phyloP scores from a whole-genome alignment of 2,329 filamentous ascomycete species.

The Pseudocercospora crystallina region DNA sequence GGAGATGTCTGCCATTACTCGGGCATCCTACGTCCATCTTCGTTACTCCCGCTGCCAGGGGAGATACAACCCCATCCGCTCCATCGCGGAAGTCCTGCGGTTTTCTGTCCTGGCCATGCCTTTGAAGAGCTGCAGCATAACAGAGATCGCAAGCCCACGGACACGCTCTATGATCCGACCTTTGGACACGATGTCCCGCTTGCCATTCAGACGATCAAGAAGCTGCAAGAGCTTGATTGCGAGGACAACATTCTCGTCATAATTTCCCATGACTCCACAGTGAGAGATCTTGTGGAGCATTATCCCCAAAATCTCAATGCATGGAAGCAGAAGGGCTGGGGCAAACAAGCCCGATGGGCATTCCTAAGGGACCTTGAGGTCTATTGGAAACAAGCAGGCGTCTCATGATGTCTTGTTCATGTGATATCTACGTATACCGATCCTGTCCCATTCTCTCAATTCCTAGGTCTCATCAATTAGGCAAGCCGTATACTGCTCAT shows the following conservation, averaged over 20 bases:
- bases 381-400: slow-evolving; percentile 1
- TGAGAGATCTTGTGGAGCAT: slow-evolving; percentile 1
- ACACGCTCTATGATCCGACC: background rate
- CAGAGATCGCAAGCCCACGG: background rate
- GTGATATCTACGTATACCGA: too few species aligned
- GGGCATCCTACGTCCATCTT: slow-evolving; percentile 46
- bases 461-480: too few species aligned
- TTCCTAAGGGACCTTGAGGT: slow-evolving; percentile 4
- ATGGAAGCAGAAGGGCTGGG: slow-evolving; percentile 8
- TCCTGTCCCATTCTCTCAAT: too few species aligned
- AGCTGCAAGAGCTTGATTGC: slow-evolving; percentile 8
- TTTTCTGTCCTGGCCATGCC: background rate
- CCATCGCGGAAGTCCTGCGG: background rate
- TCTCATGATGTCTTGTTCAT: too few species aligned
- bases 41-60: slow-evolving; percentile 39
- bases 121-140: slow-evolving; percentile 1
- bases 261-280: slow-evolving; percentile 1
- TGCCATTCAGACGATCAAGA: slow-evolving; percentile 5
- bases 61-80: background rate
- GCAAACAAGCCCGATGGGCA: slow-evolving; percentile 1
- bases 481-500: too few species aligned
- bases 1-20: slow-evolving; percentile 49
- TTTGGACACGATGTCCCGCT: slow-evolving; percentile 10
- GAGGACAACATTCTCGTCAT: slow-evolving; percentile 3
- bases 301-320: slow-evolving; percentile 1